Percentiles rank a stretch among this genome's conserved stretches.
Evolutionary conservation across 148 eudicot species (phyloP).

Genomic region (Agrostemma githago): DNA sequence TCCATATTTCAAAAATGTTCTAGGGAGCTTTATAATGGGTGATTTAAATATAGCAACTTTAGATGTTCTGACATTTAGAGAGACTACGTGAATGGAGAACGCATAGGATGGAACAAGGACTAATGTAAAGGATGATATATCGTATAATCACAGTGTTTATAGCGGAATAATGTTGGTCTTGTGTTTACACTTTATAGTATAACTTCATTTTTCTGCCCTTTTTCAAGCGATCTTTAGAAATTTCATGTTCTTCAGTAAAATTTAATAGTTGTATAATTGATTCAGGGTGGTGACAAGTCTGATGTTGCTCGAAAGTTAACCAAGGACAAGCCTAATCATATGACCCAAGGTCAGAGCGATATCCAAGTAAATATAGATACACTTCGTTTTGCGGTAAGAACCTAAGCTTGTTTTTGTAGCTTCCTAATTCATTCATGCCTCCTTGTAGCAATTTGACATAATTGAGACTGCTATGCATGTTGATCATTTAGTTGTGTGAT

Average conservation of each 20-base stretch:
- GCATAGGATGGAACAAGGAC: neutral
- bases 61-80: slow-evolving; percentile 1
- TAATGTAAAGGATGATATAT: neutral
- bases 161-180: neutral
- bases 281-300: slow-evolving; percentile 30
- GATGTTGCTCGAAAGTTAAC: slow-evolving; percentile 17
- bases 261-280: neutral
- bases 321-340: slow-evolving; percentile 25
- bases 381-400: slow-evolving; percentile 80
- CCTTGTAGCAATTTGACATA: neutral
- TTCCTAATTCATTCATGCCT: neutral
- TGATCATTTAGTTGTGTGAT: neutral
- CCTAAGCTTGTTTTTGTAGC: slow-evolving; percentile 2
- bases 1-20: neutral
- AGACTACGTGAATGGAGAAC: neutral
- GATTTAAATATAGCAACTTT: neutral
- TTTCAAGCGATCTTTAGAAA: neutral
- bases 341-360: slow-evolving; percentile 33
- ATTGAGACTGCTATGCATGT: neutral
- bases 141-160: neutral
- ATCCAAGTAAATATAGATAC: slow-evolving; percentile 27
- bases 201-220: neutral
- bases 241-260: neutral
- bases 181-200: neutral
- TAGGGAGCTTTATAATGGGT: neutral